A percentile compares a stretch with the other conserved stretches of the same genome.
Evolutionary conservation across 2,329 filamentous ascomycete species (phyloP).

Genomic region (Paecilomyces formosus): DNA sequence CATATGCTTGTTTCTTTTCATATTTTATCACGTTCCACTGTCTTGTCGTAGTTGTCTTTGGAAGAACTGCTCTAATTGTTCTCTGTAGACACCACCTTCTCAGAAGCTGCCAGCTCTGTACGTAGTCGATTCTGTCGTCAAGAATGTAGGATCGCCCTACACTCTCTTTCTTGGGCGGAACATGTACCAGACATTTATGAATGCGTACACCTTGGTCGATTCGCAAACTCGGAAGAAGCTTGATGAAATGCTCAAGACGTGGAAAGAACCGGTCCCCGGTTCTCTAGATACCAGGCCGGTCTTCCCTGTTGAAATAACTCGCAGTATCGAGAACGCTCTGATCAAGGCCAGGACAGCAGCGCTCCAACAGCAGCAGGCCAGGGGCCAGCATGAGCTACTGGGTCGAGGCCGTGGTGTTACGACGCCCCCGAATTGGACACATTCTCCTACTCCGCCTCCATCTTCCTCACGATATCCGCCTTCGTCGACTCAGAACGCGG

Average conservation of each 20-base stretch:
- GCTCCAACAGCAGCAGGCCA: slow-evolving; percentile 40
- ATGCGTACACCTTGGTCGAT: slow-evolving; percentile 86
- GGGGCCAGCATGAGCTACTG: slow-evolving; percentile 50
- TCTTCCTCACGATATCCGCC: slow-evolving; percentile 34
- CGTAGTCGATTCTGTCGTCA: slow-evolving; percentile 95
- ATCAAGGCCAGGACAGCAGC: slow-evolving; percentile 68
- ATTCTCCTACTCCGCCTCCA: slow-evolving; percentile 67
- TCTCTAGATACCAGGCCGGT: slow-evolving; percentile 90
- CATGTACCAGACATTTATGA: slow-evolving; percentile 92
- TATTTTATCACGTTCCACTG: slow-evolving; percentile 5
- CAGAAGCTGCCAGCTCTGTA: slow-evolving; percentile 95
- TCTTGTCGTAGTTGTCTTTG: slow-evolving; percentile 14
- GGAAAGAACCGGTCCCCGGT: slow-evolving; percentile 93
- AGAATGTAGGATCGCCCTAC: slow-evolving; percentile 97
- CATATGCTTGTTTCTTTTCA: slow-evolving; percentile 4
- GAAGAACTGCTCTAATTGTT: slow-evolving; percentile 25
- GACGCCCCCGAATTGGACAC: slow-evolving; percentile 56
- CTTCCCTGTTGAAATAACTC: slow-evolving; percentile 77
- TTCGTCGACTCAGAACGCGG: slow-evolving; percentile 14
- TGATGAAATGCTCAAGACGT: slow-evolving; percentile 95
- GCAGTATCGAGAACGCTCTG: slow-evolving; percentile 87
- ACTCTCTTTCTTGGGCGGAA: slow-evolving; percentile 90
- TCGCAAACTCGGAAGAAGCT: slow-evolving; percentile 76
- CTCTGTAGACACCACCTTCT: slow-evolving; percentile 66
- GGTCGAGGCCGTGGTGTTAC: slow-evolving; percentile 44